These are phyloP conservation scores for Oligophagozyma castellii DNA, from an alignment of 1,139 yeast species.

Conservation along the genomic window DNA sequence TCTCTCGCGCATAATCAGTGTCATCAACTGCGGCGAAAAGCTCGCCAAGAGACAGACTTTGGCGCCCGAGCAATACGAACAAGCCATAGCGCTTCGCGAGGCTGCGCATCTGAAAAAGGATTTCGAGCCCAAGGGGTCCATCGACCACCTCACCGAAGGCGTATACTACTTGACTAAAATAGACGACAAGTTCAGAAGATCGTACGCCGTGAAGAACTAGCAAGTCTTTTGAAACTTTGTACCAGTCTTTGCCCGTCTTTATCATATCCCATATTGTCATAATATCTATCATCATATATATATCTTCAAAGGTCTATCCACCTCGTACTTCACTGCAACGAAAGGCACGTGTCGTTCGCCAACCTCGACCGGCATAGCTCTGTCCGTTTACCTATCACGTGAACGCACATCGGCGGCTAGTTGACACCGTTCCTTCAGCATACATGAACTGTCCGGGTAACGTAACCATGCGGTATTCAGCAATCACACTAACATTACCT, in stretches of 20 bases:
- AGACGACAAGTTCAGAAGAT: constrained; percentile 83
- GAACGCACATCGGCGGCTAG: too few relatives aligned
- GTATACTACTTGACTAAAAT: constrained; percentile 74
- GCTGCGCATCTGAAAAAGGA: constrained; percentile 70
- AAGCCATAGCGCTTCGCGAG: constrained; percentile 76
- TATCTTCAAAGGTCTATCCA: not conserved
- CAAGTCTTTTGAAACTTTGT: too few relatives aligned
- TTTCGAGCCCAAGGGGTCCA: constrained; percentile 66
- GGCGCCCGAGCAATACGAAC: constrained; percentile 72
- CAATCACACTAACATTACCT: too few relatives aligned
- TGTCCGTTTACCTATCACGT: too few relatives aligned
- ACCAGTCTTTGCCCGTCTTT: too few relatives aligned
- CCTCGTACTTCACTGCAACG: too few relatives aligned
- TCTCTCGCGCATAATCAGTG: constrained; percentile 49
- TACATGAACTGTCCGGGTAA: too few relatives aligned
- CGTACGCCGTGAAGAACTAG: constrained; percentile 48
- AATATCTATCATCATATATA: not conserved
- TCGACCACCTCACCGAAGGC: constrained; percentile 58
- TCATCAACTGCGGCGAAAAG: constrained; percentile 55
- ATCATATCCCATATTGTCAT: not conserved
- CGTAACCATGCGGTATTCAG: too few relatives aligned
- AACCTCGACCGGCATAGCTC: too few relatives aligned
- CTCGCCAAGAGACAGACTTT: constrained; percentile 47
- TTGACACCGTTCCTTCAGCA: too few relatives aligned
- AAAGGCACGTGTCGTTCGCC: too few relatives aligned